phyloP scores from a whole-genome alignment of 2,329 filamentous ascomycete species.

The Venturia nashicola region DNA sequence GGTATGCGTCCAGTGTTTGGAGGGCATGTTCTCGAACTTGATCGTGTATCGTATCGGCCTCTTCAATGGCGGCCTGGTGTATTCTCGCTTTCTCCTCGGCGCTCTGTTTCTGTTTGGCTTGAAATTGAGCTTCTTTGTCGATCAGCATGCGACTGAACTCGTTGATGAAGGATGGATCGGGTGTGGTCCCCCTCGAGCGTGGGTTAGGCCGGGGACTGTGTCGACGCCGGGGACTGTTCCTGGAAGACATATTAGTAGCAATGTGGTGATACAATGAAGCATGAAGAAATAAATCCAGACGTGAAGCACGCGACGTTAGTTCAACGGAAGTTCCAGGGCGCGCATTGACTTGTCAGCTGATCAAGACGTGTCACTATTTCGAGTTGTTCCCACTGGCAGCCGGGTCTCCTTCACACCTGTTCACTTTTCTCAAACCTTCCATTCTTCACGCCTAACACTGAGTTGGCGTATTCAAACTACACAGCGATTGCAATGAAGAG shows the following conservation, averaged over 20 bases:
- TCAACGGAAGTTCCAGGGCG: too few species aligned
- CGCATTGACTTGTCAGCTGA: too few species aligned
- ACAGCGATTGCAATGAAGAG: too few species aligned
- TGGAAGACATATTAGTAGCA: background rate
- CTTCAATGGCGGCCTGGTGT: background rate
- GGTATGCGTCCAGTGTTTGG: background rate
- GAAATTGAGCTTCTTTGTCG: conserved; percentile 1
- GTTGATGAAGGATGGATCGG: background rate
- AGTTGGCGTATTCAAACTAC: too few species aligned
- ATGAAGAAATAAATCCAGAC: background rate
- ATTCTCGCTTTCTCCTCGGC: background rate
- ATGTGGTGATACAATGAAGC: background rate
- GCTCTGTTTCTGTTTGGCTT: background rate
- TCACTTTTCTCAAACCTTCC: too few species aligned
- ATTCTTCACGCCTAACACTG: too few species aligned
- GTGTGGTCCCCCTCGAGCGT: background rate
- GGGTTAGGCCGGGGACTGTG: background rate
- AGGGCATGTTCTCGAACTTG: conserved; percentile 4
- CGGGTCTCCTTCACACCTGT: too few species aligned
- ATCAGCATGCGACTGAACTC: conserved; percentile 8
- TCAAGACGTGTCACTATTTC: too few species aligned
- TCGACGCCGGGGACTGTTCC: background rate
- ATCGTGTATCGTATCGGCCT: conserved; percentile 4
- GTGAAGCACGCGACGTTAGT: too few species aligned
- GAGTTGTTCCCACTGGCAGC: too few species aligned